phyloP scores from a whole-genome alignment of 2,329 filamentous ascomycete genomes.

The Atkinsonella texensis region DNA sequence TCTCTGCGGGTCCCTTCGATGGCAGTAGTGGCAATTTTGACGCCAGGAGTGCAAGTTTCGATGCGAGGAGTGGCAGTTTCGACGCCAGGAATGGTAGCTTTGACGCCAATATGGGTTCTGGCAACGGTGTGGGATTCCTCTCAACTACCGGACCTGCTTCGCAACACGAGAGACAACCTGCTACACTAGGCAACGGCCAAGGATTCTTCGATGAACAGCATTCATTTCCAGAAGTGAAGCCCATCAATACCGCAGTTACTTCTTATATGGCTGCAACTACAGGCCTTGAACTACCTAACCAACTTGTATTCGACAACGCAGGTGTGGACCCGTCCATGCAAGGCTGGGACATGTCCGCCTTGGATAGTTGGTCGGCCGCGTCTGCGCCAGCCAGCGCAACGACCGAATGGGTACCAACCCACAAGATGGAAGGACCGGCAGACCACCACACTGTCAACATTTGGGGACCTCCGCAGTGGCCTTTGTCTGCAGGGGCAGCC shows the following conservation, averaged over 20 bases:
- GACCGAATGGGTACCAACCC: constrained; percentile 20
- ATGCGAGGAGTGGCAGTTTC: constrained; percentile 4
- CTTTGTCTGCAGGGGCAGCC: constrained; percentile 17
- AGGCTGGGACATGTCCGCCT: constrained; percentile 25
- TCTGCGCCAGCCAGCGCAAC: constrained; percentile 13
- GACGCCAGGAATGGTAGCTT: constrained; percentile 24
- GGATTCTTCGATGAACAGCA: constrained; percentile 22
- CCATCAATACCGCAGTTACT: constrained; percentile 17
- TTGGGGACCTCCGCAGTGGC: constrained; percentile 25
- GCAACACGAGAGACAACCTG: constrained; percentile 14
- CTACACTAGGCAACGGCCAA: constrained; percentile 15
- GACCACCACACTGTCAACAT: constrained; percentile 15
- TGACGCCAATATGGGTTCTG: constrained; percentile 23
- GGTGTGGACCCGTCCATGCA: constrained; percentile 21
- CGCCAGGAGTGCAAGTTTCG: constrained; percentile 9
- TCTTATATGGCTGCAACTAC: constrained; percentile 19
- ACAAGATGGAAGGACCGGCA: constrained; percentile 19
- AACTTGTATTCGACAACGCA: constrained; percentile 23
- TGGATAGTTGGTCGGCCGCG: constrained; percentile 22
- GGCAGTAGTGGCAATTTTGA: constrained; percentile 27
- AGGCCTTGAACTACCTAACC: constrained; percentile 20
- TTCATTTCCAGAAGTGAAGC: constrained; percentile 23
- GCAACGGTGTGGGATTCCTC: constrained; percentile 20
- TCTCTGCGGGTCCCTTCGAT: constrained; percentile 19
- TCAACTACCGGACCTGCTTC: constrained; percentile 15